Conservation (phyloP, 306 rosid genomes). For the Cicer cuneatum region DNA sequence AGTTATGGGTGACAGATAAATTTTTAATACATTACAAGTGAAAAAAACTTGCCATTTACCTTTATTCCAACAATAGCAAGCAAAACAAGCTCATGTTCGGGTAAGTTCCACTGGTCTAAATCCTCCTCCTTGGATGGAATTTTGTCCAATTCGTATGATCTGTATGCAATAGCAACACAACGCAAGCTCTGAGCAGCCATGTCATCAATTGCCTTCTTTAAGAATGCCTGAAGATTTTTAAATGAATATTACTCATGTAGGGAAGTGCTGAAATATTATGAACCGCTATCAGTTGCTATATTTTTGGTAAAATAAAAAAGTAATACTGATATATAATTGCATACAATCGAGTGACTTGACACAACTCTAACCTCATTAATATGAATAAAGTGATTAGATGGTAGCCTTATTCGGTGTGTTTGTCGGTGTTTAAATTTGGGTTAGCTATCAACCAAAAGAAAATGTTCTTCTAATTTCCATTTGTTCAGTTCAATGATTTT, state of each 20-base stretch:
- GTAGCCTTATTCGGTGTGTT: conserved; percentile 6
- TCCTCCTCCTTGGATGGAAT: conserved; percentile 75
- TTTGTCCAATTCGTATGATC: conserved; percentile 65
- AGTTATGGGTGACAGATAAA: background rate
- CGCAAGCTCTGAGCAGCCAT: conserved; percentile 96
- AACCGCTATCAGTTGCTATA: conserved; percentile 22
- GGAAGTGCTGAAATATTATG: conserved; percentile 21
- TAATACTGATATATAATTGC: conserved; percentile 10
- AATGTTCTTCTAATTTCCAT: conserved; percentile 13
- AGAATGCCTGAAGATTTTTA: conserved; percentile 60
- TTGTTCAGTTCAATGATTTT: conserved; percentile 37
- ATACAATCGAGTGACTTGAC: conserved; percentile 25
- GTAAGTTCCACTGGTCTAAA: conserved; percentile 77
- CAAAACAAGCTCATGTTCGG: conserved; percentile 83
- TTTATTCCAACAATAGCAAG: conserved; percentile 95
- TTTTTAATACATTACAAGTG: conserved; percentile 6
- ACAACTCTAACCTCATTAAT: conserved; percentile 29
- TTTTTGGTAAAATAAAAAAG: background rate
- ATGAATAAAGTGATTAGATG: conserved; percentile 24
- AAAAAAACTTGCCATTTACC: conserved; percentile 53
- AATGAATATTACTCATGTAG: conserved; percentile 9
- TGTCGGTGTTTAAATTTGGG: background rate
- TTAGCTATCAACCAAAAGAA: conserved; percentile 38
- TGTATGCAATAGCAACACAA: conserved; percentile 90
- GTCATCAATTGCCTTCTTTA: conserved; percentile 66